Evolutionary conservation across 108 stramenopile genomes (phyloP).

Genomic region (Conticribra weissflogii): DNA sequence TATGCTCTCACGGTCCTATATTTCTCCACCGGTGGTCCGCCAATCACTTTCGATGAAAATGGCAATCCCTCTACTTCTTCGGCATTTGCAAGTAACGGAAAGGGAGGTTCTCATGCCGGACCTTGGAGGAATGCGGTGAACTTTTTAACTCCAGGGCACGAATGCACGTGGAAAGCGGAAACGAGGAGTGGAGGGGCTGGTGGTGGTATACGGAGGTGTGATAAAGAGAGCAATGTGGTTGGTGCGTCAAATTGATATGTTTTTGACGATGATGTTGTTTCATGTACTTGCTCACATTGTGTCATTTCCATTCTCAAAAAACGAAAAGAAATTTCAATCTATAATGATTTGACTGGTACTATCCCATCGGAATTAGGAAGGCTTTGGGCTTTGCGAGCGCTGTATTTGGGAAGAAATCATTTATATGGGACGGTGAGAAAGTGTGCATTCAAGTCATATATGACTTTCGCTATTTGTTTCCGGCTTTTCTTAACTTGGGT

Average conservation of each 20-base stretch:
- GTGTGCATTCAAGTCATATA: too few relatives aligned
- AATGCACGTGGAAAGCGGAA: conserved; percentile 16
- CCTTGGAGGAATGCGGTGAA: conserved; percentile 19
- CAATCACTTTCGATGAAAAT: not conserved
- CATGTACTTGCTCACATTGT: not conserved
- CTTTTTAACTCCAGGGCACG: conserved; percentile 15
- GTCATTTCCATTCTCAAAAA: not conserved
- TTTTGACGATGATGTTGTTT: not conserved
- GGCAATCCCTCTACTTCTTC: not conserved
- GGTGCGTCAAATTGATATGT: not conserved
- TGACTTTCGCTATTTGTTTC: too few relatives aligned
- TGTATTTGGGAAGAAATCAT: conserved; percentile 33
- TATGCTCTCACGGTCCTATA: conserved; percentile 60
- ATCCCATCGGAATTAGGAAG: conserved; percentile 37
- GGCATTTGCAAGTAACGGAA: not conserved
- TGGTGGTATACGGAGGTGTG: conserved; percentile 24
- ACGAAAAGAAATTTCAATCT: conserved; percentile 12
- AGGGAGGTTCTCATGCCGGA: conserved; percentile 1
- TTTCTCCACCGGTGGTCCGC: conserved; percentile 53
- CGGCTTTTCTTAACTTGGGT: not conserved
- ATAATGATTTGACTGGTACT: conserved; percentile 24
- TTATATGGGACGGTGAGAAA: conserved; percentile 22
- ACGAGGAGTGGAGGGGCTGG: conserved; percentile 12
- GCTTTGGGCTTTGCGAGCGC: conserved; percentile 5
- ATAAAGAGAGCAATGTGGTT: conserved; percentile 13